Evolutionary conservation across 345 rosid species (phyloP), one percentile per base, ranked within the genome.

Genomic region (Pistacia atlantica): DNA sequence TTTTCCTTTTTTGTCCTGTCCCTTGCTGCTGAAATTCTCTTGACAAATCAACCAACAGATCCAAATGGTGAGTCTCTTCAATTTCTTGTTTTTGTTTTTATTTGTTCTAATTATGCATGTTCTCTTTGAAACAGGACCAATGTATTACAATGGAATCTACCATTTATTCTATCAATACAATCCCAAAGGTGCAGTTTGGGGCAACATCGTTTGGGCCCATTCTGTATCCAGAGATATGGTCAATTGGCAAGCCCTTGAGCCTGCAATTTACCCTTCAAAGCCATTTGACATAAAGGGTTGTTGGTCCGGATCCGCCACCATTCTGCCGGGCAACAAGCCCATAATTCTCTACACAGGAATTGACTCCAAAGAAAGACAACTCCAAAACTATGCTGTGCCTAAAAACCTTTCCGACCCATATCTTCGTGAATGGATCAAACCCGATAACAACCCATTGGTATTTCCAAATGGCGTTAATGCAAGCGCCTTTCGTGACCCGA

Each of bases 191-290:
- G 88, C 97, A 1, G 97, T 93, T 1, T 96, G 98, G 98, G 99
- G 98, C n/a, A 90, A 93, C 80, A 92, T 93, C 8, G 88, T 96
- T 0, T 96, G 99, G 99, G 99, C 94, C 5, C 99, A 96, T 77
- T 96, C 98, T 0, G 93, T 96, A 1, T 96, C 99, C 1, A 90
- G 67, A 72, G 98, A 96, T 78, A 78, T 96, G 79, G 78, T 96
- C 67, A 93, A 90, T 49, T 96, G 98, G 99, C 54, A 74, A 65
- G 78, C 93, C 5, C 88, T 96, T 2, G 92, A 90, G 65, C 92
- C 86, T 1, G 98, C 99, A 5, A 67, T 96, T 20, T 81, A 74
- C 57, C 95, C 97, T 0, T 79, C 97, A 1, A 79, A 93, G 77
- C 86, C 84, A 72, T 93, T 91, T 17, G 99, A 96, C 48, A 78